Base-by-base conservation (phyloP, 2,329 filamentous ascomycete genomes). In the Lasiodiplodia sp. region DNA sequence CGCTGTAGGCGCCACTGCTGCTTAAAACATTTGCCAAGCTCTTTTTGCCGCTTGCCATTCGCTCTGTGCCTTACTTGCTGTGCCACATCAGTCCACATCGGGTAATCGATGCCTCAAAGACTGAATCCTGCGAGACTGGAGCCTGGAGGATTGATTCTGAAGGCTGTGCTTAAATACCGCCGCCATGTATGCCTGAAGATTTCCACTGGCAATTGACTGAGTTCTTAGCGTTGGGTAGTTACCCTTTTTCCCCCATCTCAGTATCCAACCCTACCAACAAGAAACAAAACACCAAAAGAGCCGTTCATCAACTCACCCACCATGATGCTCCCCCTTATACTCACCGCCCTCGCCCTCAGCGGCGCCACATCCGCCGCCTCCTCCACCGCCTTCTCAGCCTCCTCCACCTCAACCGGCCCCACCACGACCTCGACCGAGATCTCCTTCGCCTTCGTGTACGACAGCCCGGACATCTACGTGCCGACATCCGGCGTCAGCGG, bases 301-400 rank as follows among this genome's bases (percentile, higher is more conserved):
- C 6, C n/a, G 11, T 18, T 21, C 25, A 34, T 53, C 51, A 12
- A 25, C 10, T 10, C 49, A 16, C 21, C 52, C 25, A 40, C 16
- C 18, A 44, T 60, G 56, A 44, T 60, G 56, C 28, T 38, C n/a
- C 44, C 56, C 34, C 40, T 47, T 37, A n/a, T 37, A 4, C 11
- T 28, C 37, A 25, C 56, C 56, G 16, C 56, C 21, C 56, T 60
- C 34, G 37, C 56, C n/a, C 23, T 60, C 56, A 16, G 16, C 21
- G 56, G 16, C 23, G 14, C 11, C 25, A 18, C 28, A 25, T 31
- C 28, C 7, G 52, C 52, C 23, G 23, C 52, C 18, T 38, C 56
- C 16, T 38, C 56, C 31, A 28, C 28, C 31, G 10, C 31, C 31
- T 34, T 10, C 31, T 40, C 56, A 7, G 40, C 16, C 40, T 25